Evolutionary conservation across 192 early-diverging fungal species (phyloP).

Genomic region (Podila verticillata): DNA sequence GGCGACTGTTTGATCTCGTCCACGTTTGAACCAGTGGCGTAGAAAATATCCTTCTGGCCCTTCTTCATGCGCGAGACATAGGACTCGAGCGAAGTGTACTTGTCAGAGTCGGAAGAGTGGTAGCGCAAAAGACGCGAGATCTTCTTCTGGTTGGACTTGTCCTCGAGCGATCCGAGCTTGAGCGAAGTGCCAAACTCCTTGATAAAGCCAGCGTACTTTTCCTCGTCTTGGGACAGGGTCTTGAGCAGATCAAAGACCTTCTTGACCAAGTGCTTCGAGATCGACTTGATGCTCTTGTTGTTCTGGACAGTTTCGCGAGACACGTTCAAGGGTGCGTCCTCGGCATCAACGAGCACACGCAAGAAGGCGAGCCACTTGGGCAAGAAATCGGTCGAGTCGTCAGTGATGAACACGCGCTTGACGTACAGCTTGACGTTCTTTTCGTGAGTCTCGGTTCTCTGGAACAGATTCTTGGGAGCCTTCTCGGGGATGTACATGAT

Average conservation of each 20-base stretch:
- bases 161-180: constrained; percentile 93
- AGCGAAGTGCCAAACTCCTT: constrained; percentile 77
- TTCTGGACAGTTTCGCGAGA: constrained; percentile 98
- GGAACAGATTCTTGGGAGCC: constrained; percentile 65
- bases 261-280: constrained; percentile 88
- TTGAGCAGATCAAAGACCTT: constrained; percentile 91
- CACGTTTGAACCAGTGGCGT: constrained; percentile 76
- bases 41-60: constrained; percentile 92
- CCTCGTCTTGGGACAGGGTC: constrained; percentile 70
- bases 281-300: constrained; percentile 78
- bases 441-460: constrained; percentile 57
- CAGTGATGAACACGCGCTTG: constrained; percentile 96
- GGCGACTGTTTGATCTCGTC: constrained; percentile 83
- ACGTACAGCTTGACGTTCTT: constrained; percentile 93
- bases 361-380: constrained; percentile 94
- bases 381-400: constrained; percentile 86
- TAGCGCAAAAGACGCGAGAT: constrained; percentile 88
- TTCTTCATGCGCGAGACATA: constrained; percentile 92
- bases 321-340: constrained; percentile 97
- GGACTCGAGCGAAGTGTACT: constrained; percentile 69
- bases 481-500: constrained; percentile 86
- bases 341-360: constrained; percentile 93
- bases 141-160: constrained; percentile 72
- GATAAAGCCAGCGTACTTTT: constrained; percentile 78
- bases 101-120: constrained; percentile 65